These are phyloP conservation scores for Pezicula radicicola DNA, from an alignment of 2,329 filamentous ascomycete species.

Conservation along the genomic window DNA sequence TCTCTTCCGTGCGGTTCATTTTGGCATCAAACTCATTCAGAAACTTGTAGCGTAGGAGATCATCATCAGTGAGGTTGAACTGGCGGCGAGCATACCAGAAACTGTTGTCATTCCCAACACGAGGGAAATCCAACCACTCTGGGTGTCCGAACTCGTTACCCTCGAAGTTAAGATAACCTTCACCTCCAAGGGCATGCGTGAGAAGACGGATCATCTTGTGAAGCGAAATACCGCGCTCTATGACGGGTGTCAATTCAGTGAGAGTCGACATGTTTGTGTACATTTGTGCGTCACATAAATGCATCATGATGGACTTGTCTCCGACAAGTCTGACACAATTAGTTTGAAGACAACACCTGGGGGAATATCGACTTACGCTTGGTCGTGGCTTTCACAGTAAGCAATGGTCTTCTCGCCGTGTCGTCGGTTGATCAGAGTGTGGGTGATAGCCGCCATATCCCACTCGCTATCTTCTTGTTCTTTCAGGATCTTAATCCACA, in stretches of 20 bases:
- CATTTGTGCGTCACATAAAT: slow-evolving; percentile 94
- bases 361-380: slow-evolving; percentile 67
- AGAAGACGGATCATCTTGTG: slow-evolving; percentile 98
- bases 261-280: slow-evolving; percentile 96
- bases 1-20: slow-evolving; percentile 86
- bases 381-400: slow-evolving; percentile 95
- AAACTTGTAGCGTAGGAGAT: slow-evolving; percentile 81
- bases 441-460: slow-evolving; percentile 83
- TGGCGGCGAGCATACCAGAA: slow-evolving; percentile 94
- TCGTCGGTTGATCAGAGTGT: slow-evolving; percentile 86
- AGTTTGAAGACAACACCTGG: slow-evolving; percentile 5
- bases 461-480: slow-evolving; percentile 83
- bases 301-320: slow-evolving; percentile 97
- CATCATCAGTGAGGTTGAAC: slow-evolving; percentile 87
- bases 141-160: slow-evolving; percentile 99
- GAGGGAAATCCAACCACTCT: slow-evolving; percentile 98
- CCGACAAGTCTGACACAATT: slow-evolving; percentile 74
- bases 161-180: slow-evolving; percentile 98
- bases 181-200: slow-evolving; percentile 87
- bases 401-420: slow-evolving; percentile 98
- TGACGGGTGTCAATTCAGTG: slow-evolving; percentile 78
- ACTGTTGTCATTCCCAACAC: slow-evolving; percentile 86
- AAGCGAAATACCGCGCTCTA: slow-evolving; percentile 85
- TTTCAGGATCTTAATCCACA: slow-evolving; percentile 99
- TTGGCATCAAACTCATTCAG: slow-evolving; percentile 90